Evolutionary conservation across 441 rosid genomes (phyloP), one percentile per base, ranked within the genome.

Genomic region (Erodium moschatum): DNA sequence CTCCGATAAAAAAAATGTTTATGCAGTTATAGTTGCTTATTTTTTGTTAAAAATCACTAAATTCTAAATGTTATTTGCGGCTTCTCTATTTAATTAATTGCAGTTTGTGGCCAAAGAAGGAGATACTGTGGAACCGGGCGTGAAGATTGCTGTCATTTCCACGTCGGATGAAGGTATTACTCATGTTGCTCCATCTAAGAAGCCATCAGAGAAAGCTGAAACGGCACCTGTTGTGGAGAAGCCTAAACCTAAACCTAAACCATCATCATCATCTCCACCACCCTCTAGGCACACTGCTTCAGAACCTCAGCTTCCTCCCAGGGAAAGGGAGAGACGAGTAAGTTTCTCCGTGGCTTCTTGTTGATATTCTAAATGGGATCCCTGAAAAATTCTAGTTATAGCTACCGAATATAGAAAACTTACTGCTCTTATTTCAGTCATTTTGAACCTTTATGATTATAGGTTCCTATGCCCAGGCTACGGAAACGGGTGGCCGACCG

Each of bases 391-490:
- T 2, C 73, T 72, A 18, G 13, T 54, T 40, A 52, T 13, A 68
- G 58, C 48, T 12, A 63, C 29, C 40, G n/a, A 46, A 67, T 71
- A 13, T 54, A 66, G 18, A 69, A 70, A 50, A 64, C 7, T 67
- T 68, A 68, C 65, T 72, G 61, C 44, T 75, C 56, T 77, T 50
- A 12, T 68, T 68, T 74, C 68, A 68, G 73, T 63, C 12, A 6
- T 54, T n/a, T 35, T 65, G 21, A 50, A 19, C 62, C 62, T 73
- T 77, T 64, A 40, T 76, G 70, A 78, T 76, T 74, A 67, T 81
- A 93, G 98, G 92, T 93, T 77, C 97, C 98, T 24, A 93, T 93
- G 98, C 89, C 98, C 64, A 89, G 98, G 83, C 90, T 93, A 38
- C 81, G 98, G 42, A 91, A 91, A 76, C 84, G 97, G 60, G 98